Evolutionary conservation across 495 filamentous ascomycete species (phyloP).

Genomic region (Penicillium soppii): DNA sequence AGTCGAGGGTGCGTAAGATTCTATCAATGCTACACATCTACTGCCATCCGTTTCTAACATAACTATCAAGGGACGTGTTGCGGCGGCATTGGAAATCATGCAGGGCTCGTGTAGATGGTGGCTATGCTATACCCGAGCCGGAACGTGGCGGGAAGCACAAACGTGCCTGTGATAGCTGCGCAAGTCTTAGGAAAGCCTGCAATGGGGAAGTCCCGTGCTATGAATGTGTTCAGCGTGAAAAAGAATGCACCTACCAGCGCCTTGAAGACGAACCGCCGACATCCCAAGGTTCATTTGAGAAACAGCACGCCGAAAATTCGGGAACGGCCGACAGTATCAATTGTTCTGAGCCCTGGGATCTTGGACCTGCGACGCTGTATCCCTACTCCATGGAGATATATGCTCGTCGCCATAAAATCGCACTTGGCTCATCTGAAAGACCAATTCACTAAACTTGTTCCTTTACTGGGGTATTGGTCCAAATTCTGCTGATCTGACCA

Average conservation of each 20-base stretch:
- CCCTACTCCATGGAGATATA: neutral
- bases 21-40: neutral
- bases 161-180: slow-evolving; percentile 39
- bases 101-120: slow-evolving; percentile 20
- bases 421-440: neutral
- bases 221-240: slow-evolving; percentile 27
- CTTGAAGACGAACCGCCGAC: neutral
- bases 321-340: neutral
- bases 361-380: slow-evolving; percentile 4
- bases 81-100: slow-evolving; percentile 39
- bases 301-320: neutral
- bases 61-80: slow-evolving; percentile 25
- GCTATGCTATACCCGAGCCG: slow-evolving; percentile 26
- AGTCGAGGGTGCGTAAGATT: slow-evolving; percentile 30
- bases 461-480: no score
- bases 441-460: neutral
- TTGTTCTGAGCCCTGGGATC: neutral
- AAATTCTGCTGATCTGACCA: no score
- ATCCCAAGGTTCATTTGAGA: neutral
- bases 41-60: neutral
- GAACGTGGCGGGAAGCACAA: slow-evolving; percentile 32
- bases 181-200: slow-evolving; percentile 33
- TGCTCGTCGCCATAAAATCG: neutral
- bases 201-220: slow-evolving; percentile 26
- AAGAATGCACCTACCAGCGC: slow-evolving; percentile 32